Evolutionary conservation across 2,329 filamentous ascomycete genomes (phyloP).

Genomic region (Alternaria sp.): DNA sequence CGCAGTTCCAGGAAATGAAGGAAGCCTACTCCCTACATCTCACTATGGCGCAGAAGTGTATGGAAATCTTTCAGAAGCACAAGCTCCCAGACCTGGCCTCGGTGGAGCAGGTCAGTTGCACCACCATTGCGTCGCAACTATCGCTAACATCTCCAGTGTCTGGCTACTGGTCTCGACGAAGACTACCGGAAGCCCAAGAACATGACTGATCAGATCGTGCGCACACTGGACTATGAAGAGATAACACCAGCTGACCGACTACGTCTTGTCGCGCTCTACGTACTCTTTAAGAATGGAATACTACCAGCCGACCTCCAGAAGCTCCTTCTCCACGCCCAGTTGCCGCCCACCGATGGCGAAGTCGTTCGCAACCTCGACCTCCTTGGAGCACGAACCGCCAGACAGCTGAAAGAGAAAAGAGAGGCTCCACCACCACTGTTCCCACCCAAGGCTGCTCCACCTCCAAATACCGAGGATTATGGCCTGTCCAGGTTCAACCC

Average conservation of each 20-base stretch:
- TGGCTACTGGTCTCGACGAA: constrained; percentile 92
- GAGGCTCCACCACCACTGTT: constrained; percentile 74
- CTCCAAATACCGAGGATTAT: constrained; percentile 72
- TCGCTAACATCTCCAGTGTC: constrained; percentile 58
- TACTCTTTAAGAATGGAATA: constrained; percentile 85
- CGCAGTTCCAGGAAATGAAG: constrained; percentile 95
- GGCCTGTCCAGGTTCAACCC: constrained; percentile 88
- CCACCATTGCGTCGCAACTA: not conserved
- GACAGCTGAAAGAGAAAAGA: constrained; percentile 79
- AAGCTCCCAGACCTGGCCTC: constrained; percentile 88
- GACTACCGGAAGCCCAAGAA: constrained; percentile 92
- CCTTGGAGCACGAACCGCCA: constrained; percentile 77
- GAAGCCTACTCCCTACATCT: constrained; percentile 93
- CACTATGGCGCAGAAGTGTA: constrained; percentile 96
- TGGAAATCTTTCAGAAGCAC: constrained; percentile 86
- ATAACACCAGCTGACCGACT: constrained; percentile 77
- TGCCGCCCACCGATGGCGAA: constrained; percentile 77
- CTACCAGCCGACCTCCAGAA: constrained; percentile 84
- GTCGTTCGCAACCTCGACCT: constrained; percentile 80
- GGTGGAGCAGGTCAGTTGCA: constrained; percentile 74
- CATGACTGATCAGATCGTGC: constrained; percentile 82
- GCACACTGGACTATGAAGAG: constrained; percentile 84
- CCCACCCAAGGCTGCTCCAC: constrained; percentile 66
- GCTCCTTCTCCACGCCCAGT: constrained; percentile 80
- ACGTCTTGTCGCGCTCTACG: constrained; percentile 83